Evolutionary conservation across 306 rosid genomes (phyloP).

Genomic region (Biancaea sappan): DNA sequence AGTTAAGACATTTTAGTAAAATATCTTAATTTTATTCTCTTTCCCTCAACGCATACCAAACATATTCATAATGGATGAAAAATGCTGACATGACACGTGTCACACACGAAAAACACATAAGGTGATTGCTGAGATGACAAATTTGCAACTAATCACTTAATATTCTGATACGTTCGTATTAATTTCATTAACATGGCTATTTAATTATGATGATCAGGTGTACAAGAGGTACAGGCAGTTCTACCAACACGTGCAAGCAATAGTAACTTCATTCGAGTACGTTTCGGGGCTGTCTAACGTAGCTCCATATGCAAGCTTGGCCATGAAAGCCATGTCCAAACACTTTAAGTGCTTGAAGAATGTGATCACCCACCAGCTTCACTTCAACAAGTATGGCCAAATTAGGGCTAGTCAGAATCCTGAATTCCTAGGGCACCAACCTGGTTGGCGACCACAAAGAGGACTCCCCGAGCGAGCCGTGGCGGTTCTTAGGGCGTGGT

Average conservation of each 20-base stretch:
- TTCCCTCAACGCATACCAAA: no score
- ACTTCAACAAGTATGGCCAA: slow-evolving; percentile 47
- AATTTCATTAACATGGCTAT: no score
- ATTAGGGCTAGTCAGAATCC: slow-evolving; percentile 40
- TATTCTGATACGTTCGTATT: no score
- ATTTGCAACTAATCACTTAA: no score
- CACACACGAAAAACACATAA: no score
- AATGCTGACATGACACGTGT: no score
- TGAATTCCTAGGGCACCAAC: slow-evolving; percentile 61
- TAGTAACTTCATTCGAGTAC: slow-evolving; percentile 61
- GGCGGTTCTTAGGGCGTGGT: slow-evolving; percentile 67
- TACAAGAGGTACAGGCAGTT: slow-evolving; percentile 69
- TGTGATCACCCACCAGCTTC: slow-evolving; percentile 68
- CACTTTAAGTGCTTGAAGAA: slow-evolving; percentile 66
- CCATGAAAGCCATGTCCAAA: slow-evolving; percentile 59
- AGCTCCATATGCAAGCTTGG: slow-evolving; percentile 63
- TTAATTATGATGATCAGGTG: slow-evolving; percentile 42
- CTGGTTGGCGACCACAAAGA: slow-evolving; percentile 76
- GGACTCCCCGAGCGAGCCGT: slow-evolving; percentile 81
- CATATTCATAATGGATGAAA: no score
- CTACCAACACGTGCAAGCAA: slow-evolving; percentile 64
- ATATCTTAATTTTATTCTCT: no score
- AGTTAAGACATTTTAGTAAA: no score
- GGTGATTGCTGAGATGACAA: no score
- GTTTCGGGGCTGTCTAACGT: slow-evolving; percentile 74